A percentile compares a stretch with the other conserved stretches of the same genome.
Conservation (phyloP, 192 early-diverging fungal genomes). For the Backusella psychrophila region DNA sequence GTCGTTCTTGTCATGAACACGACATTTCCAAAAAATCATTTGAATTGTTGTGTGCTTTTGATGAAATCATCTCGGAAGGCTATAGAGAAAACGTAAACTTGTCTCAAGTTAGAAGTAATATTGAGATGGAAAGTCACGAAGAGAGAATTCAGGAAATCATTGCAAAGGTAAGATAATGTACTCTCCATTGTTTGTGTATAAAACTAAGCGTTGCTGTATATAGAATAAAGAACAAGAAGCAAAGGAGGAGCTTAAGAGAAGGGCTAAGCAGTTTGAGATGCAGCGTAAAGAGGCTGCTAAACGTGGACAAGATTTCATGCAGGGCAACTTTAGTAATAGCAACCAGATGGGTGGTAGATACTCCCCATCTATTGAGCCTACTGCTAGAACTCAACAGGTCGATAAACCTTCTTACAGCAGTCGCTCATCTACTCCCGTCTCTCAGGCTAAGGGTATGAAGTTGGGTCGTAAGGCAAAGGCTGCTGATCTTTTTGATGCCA, state of each 20-base stretch:
- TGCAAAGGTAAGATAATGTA: constrained; percentile 53
- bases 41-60: constrained; percentile 90
- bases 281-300: constrained; percentile 80
- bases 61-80: constrained; percentile 92
- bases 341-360: constrained; percentile 28
- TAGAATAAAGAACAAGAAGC: constrained; percentile 96
- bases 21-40: constrained; percentile 86
- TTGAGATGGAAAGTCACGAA: constrained; percentile 98
- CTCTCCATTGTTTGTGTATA: not conserved
- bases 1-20: constrained; percentile 80
- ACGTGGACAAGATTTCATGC: constrained; percentile 43
- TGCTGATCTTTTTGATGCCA: constrained; percentile 74
- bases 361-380: constrained; percentile 37
- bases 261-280: constrained; percentile 88
- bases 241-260: constrained; percentile 92
- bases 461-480: constrained; percentile 89
- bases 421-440: constrained; percentile 35
- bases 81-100: constrained; percentile 91
- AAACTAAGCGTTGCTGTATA: not conserved
- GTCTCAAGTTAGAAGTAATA: constrained; percentile 88
- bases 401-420: constrained; percentile 18
- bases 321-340: constrained; percentile 54
- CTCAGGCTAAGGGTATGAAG: constrained; percentile 87
- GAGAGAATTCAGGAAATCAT: constrained; percentile 97
- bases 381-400: constrained; percentile 10